A percentile compares a stretch with the other conserved stretches of the same genome.
Evolutionary conservation across 2,329 filamentous ascomycete species (phyloP).

Genomic region (Plenodomus biglobosus): DNA sequence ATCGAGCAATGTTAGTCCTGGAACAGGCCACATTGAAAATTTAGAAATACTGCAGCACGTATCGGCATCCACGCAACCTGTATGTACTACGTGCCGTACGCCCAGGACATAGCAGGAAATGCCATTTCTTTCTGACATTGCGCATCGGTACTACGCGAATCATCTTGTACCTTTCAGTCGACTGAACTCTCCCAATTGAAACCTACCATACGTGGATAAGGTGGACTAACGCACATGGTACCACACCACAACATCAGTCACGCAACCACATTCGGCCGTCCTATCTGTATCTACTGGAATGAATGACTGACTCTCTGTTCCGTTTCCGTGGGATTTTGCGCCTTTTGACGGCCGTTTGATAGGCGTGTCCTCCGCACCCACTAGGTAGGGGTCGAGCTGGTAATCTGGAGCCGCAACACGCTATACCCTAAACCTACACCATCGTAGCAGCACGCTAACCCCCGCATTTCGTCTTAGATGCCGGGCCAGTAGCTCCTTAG

Average conservation of each 20-base stretch:
- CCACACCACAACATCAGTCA: neutral
- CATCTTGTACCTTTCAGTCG: too few species aligned
- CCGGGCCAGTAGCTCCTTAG: neutral
- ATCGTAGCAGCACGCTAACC: slow-evolving; percentile 1
- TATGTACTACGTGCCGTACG: too few species aligned
- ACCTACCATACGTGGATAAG: neutral
- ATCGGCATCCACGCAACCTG: too few species aligned
- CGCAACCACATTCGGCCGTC: neutral
- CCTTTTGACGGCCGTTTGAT: neutral
- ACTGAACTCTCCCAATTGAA: neutral
- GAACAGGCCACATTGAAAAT: too few species aligned
- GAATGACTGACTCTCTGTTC: neutral
- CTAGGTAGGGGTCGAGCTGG: neutral
- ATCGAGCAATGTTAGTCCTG: too few species aligned
- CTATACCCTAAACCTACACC: neutral
- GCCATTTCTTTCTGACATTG: neutral
- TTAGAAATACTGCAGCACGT: too few species aligned
- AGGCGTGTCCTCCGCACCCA: neutral
- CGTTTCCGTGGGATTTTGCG: neutral
- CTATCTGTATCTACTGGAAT: neutral
- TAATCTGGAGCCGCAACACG: neutral
- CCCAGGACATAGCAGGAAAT: too few species aligned
- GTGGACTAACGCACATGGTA: neutral
- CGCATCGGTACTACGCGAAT: neutral
- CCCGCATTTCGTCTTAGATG: neutral